Evolutionary conservation across 1,284 basidiomycete species (phyloP).

Genomic region (Microbotryum intermedium): DNA sequence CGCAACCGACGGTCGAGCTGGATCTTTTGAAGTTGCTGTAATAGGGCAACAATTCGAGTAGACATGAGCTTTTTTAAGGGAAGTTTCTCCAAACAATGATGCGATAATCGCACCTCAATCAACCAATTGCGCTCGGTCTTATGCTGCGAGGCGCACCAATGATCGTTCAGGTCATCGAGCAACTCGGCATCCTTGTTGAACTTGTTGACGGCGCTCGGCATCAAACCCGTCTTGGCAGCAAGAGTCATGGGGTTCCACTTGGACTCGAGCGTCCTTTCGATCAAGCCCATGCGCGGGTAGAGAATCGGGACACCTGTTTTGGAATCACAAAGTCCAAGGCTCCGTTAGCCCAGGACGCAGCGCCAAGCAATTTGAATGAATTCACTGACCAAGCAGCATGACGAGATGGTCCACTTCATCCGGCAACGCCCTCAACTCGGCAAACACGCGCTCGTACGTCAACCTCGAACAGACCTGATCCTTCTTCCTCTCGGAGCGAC

Average conservation of each 20-base stretch:
- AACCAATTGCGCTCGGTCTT: slow-evolving; percentile 87
- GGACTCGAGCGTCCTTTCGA: slow-evolving; percentile 58
- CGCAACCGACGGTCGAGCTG: slow-evolving; percentile 56
- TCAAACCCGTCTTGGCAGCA: slow-evolving; percentile 49
- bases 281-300: slow-evolving; percentile 86
- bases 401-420: slow-evolving; percentile 65
- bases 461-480: slow-evolving; percentile 62
- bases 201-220: slow-evolving; percentile 37
- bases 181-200: slow-evolving; percentile 86
- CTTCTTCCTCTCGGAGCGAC: slow-evolving; percentile 74
- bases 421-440: slow-evolving; percentile 47
- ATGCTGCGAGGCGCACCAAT: slow-evolving; percentile 41
- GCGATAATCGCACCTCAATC: slow-evolving; percentile 45
- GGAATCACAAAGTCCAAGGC: slow-evolving; percentile 28
- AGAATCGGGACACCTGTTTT: slow-evolving; percentile 56
- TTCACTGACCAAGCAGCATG: slow-evolving; percentile 56
- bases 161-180: slow-evolving; percentile 66
- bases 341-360: too few species aligned
- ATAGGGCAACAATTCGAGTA: background rate
- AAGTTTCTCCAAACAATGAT: background rate
- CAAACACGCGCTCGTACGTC: slow-evolving; percentile 67
- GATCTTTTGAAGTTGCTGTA: slow-evolving; percentile 56
- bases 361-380: slow-evolving; percentile 1
- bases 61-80: too few species aligned
- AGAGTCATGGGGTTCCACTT: slow-evolving; percentile 73